Evolutionary conservation across 192 early-diverging fungal species (phyloP).

Genomic region (Oehlia diaphana): DNA sequence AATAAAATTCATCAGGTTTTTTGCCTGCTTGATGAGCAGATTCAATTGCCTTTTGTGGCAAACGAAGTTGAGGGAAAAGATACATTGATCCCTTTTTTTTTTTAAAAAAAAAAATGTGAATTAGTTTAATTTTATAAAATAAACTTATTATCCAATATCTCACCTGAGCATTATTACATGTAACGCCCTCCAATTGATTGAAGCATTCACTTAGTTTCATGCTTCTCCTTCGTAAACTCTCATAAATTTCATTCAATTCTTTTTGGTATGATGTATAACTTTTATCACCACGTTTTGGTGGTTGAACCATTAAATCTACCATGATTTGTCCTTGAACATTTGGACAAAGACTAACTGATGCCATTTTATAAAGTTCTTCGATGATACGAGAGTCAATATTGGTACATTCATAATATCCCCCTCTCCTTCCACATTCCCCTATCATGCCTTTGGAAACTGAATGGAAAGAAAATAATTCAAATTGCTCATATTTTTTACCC

Average conservation of each 20-base stretch:
- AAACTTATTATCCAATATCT: background rate
- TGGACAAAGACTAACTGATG: slow-evolving; percentile 90
- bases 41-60: slow-evolving; percentile 76
- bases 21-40: slow-evolving; percentile 70
- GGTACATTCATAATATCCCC: slow-evolving; percentile 96
- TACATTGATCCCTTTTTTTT: slow-evolving; percentile 88
- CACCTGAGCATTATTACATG: slow-evolving; percentile 74
- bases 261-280: slow-evolving; percentile 72
- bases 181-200: slow-evolving; percentile 80
- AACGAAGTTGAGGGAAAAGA: slow-evolving; percentile 81
- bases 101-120: background rate
- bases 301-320: slow-evolving; percentile 91
- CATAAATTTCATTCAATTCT: slow-evolving; percentile 75
- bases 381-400: slow-evolving; percentile 74
- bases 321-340: slow-evolving; percentile 94
- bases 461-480: slow-evolving; percentile 96
- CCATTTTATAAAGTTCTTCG: slow-evolving; percentile 92
- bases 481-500: slow-evolving; percentile 62
- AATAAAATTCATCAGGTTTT: slow-evolving; percentile 88
- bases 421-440: slow-evolving; percentile 96
- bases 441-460: slow-evolving; percentile 97
- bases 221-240: slow-evolving; percentile 82
- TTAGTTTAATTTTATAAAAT: background rate
- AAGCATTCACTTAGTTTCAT: slow-evolving; percentile 70
- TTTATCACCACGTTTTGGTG: slow-evolving; percentile 78